Conservation (phyloP, 2,329 filamentous ascomycete species). For the Stachybotrys chartarum region DNA sequence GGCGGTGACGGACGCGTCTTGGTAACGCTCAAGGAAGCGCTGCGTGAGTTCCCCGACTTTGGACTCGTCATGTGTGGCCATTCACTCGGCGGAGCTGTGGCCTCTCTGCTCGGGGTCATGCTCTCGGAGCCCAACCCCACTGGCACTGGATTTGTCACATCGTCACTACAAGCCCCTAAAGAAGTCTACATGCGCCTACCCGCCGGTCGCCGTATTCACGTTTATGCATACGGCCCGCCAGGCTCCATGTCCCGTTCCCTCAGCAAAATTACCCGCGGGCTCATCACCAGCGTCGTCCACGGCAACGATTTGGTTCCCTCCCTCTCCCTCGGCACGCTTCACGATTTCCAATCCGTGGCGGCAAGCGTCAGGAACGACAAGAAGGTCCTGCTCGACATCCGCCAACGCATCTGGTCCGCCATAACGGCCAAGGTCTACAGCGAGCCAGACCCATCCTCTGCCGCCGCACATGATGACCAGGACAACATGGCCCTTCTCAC, state of each 20-base stretch:
- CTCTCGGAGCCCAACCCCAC: conserved; percentile 54
- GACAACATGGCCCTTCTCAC: conserved; percentile 65
- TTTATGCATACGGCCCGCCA: conserved; percentile 72
- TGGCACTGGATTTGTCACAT: conserved; percentile 56
- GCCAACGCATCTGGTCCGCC: conserved; percentile 57
- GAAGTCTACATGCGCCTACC: conserved; percentile 47
- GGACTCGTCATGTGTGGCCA: conserved; percentile 64
- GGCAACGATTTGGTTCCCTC: conserved; percentile 68
- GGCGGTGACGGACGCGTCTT: conserved; percentile 61
- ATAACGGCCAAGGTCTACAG: conserved; percentile 56
- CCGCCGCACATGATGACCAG: conserved; percentile 50
- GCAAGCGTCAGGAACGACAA: conserved; percentile 67
- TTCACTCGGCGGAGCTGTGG: conserved; percentile 63
- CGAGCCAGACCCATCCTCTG: conserved; percentile 16
- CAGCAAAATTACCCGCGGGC: conserved; percentile 60
- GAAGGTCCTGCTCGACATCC: conserved; percentile 60
- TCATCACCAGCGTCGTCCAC: conserved; percentile 70
- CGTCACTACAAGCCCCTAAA: conserved; percentile 22
- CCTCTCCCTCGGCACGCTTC: conserved; percentile 64
- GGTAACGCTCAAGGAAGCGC: conserved; percentile 55
- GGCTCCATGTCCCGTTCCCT: conserved; percentile 65
- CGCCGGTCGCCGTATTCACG: conserved; percentile 63
- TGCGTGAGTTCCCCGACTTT: conserved; percentile 62
- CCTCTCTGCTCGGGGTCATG: conserved; percentile 63
- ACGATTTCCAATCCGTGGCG: conserved; percentile 67